phyloP scores from a whole-genome alignment of 2,329 filamentous ascomycete species.

The Albifimbria verrucaria region DNA sequence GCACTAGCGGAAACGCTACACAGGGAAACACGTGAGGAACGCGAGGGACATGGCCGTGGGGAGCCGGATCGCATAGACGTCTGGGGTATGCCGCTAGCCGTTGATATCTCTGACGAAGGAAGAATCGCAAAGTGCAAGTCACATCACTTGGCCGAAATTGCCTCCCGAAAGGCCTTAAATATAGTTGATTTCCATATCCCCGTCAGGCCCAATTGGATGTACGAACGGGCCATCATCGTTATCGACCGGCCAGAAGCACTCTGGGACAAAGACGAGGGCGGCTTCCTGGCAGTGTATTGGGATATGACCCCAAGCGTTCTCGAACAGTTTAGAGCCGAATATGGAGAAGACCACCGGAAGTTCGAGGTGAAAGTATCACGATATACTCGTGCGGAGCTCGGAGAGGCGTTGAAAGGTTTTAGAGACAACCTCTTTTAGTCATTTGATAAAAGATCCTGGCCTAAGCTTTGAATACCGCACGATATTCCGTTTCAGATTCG shows the following conservation, averaged over 20 bases:
- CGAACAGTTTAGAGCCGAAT: neutral
- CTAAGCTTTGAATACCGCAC: too few species aligned
- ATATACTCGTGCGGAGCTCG: neutral
- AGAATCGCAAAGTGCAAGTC: conserved; percentile 1
- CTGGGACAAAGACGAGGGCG: conserved; percentile 4
- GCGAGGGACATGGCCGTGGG: neutral
- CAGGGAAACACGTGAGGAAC: neutral
- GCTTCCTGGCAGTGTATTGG: conserved; percentile 3
- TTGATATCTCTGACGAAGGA: neutral
- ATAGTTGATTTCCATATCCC: neutral
- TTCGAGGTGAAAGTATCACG: neutral
- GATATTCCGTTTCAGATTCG: too few species aligned
- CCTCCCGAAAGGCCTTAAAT: neutral
- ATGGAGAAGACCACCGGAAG: neutral
- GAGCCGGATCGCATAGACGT: conserved; percentile 4
- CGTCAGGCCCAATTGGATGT: neutral
- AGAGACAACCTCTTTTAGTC: too few species aligned
- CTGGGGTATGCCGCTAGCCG: conserved; percentile 4
- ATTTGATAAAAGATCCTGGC: too few species aligned
- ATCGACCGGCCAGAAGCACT: conserved; percentile 2
- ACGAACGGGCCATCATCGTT: conserved; percentile 4
- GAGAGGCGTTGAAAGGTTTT: neutral
- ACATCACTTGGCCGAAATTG: neutral
- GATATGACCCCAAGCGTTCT: neutral
- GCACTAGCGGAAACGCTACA: neutral